These are phyloP conservation scores for Fusarium poae DNA, from an alignment of 2,329 filamentous ascomycete species.

Conservation along the genomic window DNA sequence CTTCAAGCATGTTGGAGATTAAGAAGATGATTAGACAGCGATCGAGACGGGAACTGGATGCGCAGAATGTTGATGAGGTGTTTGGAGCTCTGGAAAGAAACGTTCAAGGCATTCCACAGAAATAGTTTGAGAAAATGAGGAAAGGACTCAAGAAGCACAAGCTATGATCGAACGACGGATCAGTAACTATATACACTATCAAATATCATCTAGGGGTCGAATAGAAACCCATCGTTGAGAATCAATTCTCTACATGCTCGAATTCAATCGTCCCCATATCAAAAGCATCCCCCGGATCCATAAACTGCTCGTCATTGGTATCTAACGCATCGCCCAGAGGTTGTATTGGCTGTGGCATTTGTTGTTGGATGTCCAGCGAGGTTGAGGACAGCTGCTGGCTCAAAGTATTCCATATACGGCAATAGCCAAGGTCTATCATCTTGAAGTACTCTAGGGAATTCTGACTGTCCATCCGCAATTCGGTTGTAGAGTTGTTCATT, in stretches of 20 bases:
- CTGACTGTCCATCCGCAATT: background rate
- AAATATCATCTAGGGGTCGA: background rate
- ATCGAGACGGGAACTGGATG: background rate
- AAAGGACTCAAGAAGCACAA: background rate
- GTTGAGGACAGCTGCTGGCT: background rate
- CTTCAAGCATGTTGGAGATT: slow-evolving; percentile 6
- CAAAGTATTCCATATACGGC: background rate
- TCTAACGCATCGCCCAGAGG: background rate
- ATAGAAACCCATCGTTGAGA: slow-evolving; percentile 2
- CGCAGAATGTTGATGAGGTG: slow-evolving; percentile 3
- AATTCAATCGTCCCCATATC: background rate
- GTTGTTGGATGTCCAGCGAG: background rate
- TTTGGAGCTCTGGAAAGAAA: slow-evolving; percentile 3
- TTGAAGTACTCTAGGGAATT: slow-evolving; percentile 1
- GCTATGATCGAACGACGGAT: background rate
- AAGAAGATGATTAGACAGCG: slow-evolving; percentile 4
- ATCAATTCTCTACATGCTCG: slow-evolving; percentile 7
- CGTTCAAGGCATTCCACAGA: background rate
- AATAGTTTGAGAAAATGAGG: slow-evolving; percentile 4
- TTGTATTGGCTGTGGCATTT: background rate
- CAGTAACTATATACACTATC: background rate
- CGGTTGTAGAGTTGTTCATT: background rate
- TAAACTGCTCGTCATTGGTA: background rate
- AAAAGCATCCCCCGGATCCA: background rate
- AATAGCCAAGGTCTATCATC: slow-evolving; percentile 1